Percentiles rank a stretch among this genome's conserved stretches.
Evolutionary conservation across 2,329 filamentous ascomycete genomes (phyloP).

Genomic region (Onygenales sp.): DNA sequence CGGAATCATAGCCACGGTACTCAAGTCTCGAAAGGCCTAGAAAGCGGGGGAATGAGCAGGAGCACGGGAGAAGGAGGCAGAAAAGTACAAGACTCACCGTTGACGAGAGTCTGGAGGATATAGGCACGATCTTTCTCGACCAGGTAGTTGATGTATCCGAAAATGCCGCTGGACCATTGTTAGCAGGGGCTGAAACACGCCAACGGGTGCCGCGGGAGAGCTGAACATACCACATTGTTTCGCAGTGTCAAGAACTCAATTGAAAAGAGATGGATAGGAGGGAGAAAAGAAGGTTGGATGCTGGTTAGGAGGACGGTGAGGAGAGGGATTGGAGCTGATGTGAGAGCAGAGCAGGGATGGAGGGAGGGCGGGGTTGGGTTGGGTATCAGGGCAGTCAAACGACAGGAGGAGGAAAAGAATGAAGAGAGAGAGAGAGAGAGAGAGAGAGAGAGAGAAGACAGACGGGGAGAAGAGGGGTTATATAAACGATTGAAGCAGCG

Average conservation of each 20-base stretch:
- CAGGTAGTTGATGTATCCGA: constrained; percentile 98
- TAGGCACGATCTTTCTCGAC: constrained; percentile 97
- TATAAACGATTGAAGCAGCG: not conserved
- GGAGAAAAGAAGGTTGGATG: not conserved
- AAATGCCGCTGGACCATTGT: constrained; percentile 62
- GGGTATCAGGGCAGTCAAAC: not conserved
- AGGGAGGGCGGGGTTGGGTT: not conserved
- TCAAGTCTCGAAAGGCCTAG: constrained; percentile 87
- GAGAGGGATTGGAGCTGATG: not conserved
- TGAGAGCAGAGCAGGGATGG: not conserved
- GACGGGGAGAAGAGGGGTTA: not conserved
- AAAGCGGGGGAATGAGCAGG: constrained; percentile 13
- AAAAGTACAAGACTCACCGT: constrained; percentile 55
- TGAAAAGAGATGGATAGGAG: not conserved
- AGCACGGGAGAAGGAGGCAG: not conserved
- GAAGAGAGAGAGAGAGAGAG: not conserved
- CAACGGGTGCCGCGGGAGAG: not conserved
- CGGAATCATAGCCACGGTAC: constrained; percentile 98
- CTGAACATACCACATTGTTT: constrained; percentile 2
- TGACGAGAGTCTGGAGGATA: constrained; percentile 91
- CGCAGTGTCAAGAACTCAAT: not conserved
- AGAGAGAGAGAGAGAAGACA: not conserved
- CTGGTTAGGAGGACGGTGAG: not conserved
- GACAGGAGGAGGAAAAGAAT: not conserved
- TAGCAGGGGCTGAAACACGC: not conserved